Conservation (phyloP, 2,329 filamentous ascomycete species). For the Colletotrichum liaoningense region DNA sequence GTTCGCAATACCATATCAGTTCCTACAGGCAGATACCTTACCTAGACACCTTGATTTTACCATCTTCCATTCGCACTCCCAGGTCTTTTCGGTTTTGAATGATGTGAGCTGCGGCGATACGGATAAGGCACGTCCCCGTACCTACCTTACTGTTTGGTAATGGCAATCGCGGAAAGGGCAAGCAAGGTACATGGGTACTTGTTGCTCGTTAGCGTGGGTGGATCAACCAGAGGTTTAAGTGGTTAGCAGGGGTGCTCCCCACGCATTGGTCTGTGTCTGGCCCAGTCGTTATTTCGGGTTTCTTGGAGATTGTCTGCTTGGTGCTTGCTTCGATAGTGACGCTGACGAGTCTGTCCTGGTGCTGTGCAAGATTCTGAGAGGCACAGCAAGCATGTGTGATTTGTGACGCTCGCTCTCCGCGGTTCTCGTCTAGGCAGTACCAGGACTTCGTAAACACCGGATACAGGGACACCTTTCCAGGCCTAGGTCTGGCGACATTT, state of each 20-base stretch:
- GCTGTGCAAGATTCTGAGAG: no score
- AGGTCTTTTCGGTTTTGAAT: no score
- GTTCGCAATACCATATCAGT: background rate
- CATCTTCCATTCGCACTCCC: background rate
- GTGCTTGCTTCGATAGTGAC: background rate
- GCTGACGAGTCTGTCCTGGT: background rate
- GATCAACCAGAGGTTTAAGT: constrained; percentile 27
- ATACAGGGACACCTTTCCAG: no score
- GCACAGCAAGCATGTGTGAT: no score
- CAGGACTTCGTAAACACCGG: no score
- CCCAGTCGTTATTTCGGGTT: constrained; percentile 31
- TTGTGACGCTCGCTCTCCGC: no score
- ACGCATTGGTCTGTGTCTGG: constrained; percentile 24
- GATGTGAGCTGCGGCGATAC: background rate
- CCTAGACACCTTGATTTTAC: background rate
- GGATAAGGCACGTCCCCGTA: background rate
- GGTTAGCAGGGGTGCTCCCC: constrained; percentile 29
- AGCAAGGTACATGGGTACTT: constrained; percentile 4
- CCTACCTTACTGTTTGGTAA: background rate
- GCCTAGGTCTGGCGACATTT: no score
- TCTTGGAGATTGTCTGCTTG: constrained; percentile 7
- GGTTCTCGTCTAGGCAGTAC: no score
- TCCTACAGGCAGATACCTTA: no score
- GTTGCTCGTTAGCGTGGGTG: constrained; percentile 1
- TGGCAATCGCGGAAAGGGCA: constrained; percentile 6